Percentiles rank a stretch among this genome's conserved stretches.
Evolutionary conservation across 83 land plant species (phyloP).

Genomic region (Picea mariana): DNA sequence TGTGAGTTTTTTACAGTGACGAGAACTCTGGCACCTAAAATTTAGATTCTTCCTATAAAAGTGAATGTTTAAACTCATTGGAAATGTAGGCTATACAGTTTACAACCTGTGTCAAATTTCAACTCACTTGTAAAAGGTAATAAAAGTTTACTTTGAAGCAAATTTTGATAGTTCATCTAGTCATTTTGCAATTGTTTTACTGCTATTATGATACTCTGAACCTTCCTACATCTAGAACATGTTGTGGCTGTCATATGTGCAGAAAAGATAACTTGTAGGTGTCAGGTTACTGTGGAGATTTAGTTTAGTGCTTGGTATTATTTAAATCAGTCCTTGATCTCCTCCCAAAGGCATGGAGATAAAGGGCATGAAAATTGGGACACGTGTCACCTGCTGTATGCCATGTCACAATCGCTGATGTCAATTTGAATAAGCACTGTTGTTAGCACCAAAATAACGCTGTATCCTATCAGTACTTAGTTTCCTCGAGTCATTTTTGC

Average conservation of each 20-base stretch:
- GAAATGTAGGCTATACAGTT: background rate
- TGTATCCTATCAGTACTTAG: background rate
- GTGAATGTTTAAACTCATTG: background rate
- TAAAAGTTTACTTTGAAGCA: background rate
- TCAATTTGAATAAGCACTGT: background rate
- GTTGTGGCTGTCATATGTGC: no score
- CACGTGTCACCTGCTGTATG: no score
- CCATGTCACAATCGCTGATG: no score
- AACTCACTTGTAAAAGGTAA: background rate
- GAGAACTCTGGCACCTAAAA: background rate
- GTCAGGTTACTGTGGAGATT: no score
- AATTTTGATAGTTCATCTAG: background rate
- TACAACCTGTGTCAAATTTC: background rate
- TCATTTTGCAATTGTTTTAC: conserved; percentile 1
- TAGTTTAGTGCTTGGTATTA: no score
- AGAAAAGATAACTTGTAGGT: no score
- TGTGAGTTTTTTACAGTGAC: background rate
- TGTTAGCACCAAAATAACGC: background rate
- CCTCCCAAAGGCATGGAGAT: no score
- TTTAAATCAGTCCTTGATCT: no score
- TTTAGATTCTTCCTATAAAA: background rate
- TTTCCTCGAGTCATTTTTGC: background rate
- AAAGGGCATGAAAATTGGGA: no score
- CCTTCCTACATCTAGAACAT: no score
- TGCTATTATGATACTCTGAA: no score